Evolutionary conservation across 768 basidiomycete species (phyloP).

Genomic region (Lentinula aciculospora): DNA sequence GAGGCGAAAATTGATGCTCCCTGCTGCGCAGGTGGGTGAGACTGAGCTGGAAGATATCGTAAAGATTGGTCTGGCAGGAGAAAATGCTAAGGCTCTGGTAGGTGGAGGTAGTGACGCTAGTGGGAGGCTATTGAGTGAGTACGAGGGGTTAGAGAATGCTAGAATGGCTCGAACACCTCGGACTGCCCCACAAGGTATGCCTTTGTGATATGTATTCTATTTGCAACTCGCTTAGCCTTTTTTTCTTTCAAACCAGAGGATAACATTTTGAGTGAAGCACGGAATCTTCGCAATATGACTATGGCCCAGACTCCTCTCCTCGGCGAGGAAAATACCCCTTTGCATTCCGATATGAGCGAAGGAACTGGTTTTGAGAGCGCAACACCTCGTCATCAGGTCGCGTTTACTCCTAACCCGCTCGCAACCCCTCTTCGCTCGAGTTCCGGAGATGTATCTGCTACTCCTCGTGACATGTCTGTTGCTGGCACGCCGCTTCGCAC

Average conservation of each 20-base stretch:
- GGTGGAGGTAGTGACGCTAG: slow-evolving; percentile 80
- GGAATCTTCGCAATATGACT: slow-evolving; percentile 93
- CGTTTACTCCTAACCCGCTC: slow-evolving; percentile 95
- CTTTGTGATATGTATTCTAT: not conserved
- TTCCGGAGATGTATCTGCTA: slow-evolving; percentile 40
- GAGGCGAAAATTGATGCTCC: slow-evolving; percentile 77
- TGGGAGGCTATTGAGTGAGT: slow-evolving; percentile 84
- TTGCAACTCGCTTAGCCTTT: slow-evolving; percentile 1
- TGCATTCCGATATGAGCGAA: slow-evolving; percentile 66
- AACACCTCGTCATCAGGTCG: slow-evolving; percentile 85
- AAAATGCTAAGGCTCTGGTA: slow-evolving; percentile 83
- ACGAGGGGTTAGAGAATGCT: slow-evolving; percentile 84
- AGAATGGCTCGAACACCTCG: slow-evolving; percentile 91
- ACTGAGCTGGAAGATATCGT: slow-evolving; percentile 95
- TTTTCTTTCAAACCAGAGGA: slow-evolving; percentile 60
- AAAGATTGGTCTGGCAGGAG: slow-evolving; percentile 92
- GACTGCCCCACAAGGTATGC: slow-evolving; percentile 89
- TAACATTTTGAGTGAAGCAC: slow-evolving; percentile 89
- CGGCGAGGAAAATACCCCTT: slow-evolving; percentile 95
- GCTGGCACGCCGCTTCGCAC: slow-evolving; percentile 84
- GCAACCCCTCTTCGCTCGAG: slow-evolving; percentile 71
- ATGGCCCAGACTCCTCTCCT: slow-evolving; percentile 89
- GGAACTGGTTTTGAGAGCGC: slow-evolving; percentile 94
- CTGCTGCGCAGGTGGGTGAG: slow-evolving; percentile 91
- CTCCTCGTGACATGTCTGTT: slow-evolving; percentile 41